These are phyloP conservation scores for Phaeosphaeriaceae sp. DNA, from an alignment of 2,329 filamentous ascomycete species.

Conservation along the genomic window DNA sequence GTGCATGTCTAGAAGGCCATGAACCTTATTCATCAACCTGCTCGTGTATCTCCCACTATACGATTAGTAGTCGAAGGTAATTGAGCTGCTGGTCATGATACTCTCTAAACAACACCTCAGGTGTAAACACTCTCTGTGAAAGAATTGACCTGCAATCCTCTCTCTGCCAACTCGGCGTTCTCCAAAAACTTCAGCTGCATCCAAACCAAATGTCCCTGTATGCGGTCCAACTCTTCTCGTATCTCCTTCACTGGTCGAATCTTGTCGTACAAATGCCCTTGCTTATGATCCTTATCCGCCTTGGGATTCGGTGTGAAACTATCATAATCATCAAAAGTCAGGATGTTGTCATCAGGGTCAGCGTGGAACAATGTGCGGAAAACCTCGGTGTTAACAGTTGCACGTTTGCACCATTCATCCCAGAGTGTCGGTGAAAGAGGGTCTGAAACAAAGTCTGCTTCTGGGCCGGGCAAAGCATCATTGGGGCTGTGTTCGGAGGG, in stretches of 20 bases:
- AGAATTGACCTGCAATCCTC: slow-evolving; percentile 82
- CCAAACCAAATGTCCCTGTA: slow-evolving; percentile 91
- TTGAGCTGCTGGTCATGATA: neutral
- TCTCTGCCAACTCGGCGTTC: slow-evolving; percentile 88
- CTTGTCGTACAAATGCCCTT: slow-evolving; percentile 86
- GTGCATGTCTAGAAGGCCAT: no score
- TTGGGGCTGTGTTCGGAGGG: slow-evolving; percentile 73
- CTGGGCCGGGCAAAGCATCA: slow-evolving; percentile 73
- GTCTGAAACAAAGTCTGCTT: slow-evolving; percentile 66
- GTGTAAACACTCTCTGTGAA: slow-evolving; percentile 89
- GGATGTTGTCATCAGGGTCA: slow-evolving; percentile 88
- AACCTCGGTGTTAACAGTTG: slow-evolving; percentile 73
- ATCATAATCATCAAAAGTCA: slow-evolving; percentile 90
- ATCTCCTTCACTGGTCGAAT: slow-evolving; percentile 70
- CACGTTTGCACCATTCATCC: slow-evolving; percentile 71
- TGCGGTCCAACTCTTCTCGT: slow-evolving; percentile 74
- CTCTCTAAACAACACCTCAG: slow-evolving; percentile 20
- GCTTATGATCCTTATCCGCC: slow-evolving; percentile 67
- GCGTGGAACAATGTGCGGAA: slow-evolving; percentile 84
- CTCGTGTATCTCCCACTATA: no score
- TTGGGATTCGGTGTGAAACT: slow-evolving; percentile 65
- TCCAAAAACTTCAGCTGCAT: slow-evolving; percentile 89
- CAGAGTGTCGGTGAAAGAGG: slow-evolving; percentile 64
- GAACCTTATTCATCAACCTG: no score
- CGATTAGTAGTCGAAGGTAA: neutral